Percentiles rank a stretch among this genome's conserved stretches.
These are phyloP conservation scores for Cyanidiococcus yangmingshanensis DNA, from an alignment of 23 red algal genomes.

Conservation along the genomic window DNA sequence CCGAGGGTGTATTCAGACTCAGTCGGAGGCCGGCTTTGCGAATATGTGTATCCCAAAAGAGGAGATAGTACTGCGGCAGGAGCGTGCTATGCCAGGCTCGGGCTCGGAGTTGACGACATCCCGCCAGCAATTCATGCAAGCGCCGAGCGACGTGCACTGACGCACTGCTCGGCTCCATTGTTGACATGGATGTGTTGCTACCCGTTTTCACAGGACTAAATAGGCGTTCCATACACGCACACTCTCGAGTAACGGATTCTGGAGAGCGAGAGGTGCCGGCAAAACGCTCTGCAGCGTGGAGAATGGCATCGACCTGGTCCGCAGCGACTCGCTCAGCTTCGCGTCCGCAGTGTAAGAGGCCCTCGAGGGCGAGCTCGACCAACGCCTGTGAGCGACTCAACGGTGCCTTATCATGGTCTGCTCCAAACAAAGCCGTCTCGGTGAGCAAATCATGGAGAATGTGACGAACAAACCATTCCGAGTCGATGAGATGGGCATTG, in stretches of 20 bases:
- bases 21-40: not conserved
- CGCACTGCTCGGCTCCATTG: not conserved
- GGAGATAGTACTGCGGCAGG: constrained; percentile 5
- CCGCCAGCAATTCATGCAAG: not conserved
- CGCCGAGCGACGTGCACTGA: not conserved
- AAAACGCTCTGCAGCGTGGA: constrained; percentile 3
- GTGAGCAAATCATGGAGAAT: not conserved
- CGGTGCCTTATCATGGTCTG: not conserved
- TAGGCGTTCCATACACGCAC: not conserved
- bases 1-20: not conserved
- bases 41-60: not conserved
- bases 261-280: not conserved
- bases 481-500: constrained; percentile 27
- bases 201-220: not conserved
- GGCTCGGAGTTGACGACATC: not conserved
- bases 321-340: not conserved
- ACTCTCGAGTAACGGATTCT: not conserved
- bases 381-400: not conserved
- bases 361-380: not conserved
- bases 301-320: constrained; percentile 1
- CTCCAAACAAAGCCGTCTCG: not conserved
- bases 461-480: constrained; percentile 25
- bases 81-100: constrained; percentile 1
- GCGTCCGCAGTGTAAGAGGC: not conserved
- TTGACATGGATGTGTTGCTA: not conserved